phyloP scores from a whole-genome alignment of 192 early-diverging fungal species.

The Allomyces javanicus region DNA sequence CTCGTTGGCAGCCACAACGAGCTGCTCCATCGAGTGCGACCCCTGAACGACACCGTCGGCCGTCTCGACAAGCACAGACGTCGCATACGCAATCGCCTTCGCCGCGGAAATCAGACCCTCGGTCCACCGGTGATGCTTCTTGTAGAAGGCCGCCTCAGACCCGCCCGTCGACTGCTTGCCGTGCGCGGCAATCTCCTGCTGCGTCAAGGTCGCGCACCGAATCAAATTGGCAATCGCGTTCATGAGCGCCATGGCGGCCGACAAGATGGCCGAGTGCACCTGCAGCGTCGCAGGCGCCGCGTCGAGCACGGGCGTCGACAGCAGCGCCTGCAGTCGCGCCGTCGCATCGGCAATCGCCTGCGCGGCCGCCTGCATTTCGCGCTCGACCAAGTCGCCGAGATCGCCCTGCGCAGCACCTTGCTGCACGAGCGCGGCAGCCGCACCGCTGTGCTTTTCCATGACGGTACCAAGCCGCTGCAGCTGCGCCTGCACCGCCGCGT shows the following conservation, averaged over 20 bases:
- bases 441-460: conserved; percentile 53
- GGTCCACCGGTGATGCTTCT: conserved; percentile 99
- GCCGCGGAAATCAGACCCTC: conserved; percentile 95
- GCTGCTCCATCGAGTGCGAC: conserved; percentile 75
- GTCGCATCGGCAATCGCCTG: conserved; percentile 82
- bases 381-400: conserved; percentile 76
- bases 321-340: conserved; percentile 53
- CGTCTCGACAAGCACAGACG: conserved; percentile 75
- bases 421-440: conserved; percentile 29
- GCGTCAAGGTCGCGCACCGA: conserved; percentile 76
- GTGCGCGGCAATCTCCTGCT: conserved; percentile 92
- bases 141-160: conserved; percentile 80
- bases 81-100: conserved; percentile 82
- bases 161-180: conserved; percentile 45
- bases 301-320: conserved; percentile 52
- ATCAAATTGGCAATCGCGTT: conserved; percentile 89
- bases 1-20: conserved; percentile 94
- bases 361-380: conserved; percentile 81
- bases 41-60: conserved; percentile 89
- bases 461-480: conserved; percentile 49
- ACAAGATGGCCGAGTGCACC: conserved; percentile 75
- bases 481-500: conserved; percentile 53
- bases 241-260: conserved; percentile 79
- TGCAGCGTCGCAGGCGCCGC: conserved; percentile 56
- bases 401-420: conserved; percentile 42